Conservation (phyloP, 192 early-diverging fungal genomes). For the Podila minutissima region DNA sequence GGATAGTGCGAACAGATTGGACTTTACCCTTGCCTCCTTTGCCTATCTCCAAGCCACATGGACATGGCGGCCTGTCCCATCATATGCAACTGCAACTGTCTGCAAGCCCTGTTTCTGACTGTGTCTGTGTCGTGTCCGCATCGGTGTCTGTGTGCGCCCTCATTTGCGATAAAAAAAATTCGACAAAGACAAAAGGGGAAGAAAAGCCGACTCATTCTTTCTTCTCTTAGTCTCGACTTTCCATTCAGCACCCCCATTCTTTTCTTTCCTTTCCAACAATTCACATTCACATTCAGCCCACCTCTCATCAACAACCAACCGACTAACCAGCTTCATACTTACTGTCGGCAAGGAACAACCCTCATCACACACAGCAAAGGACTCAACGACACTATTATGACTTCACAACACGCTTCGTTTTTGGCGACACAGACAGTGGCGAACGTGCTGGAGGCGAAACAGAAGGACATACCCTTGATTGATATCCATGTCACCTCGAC, state of each 20-base stretch:
- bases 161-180: too few species aligned
- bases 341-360: not conserved
- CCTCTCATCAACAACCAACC: not conserved
- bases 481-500: slow-evolving; percentile 61
- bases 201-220: not conserved
- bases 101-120: too few species aligned
- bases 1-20: too few species aligned
- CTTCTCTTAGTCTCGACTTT: not conserved
- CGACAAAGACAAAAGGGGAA: too few species aligned
- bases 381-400: slow-evolving; percentile 5
- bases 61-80: too few species aligned
- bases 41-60: too few species aligned
- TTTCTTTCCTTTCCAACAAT: not conserved
- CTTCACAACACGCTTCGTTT: slow-evolving; percentile 45
- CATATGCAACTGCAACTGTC: too few species aligned
- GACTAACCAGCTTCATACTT: not conserved
- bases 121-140: too few species aligned
- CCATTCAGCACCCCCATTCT: not conserved
- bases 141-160: too few species aligned
- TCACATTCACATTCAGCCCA: not conserved
- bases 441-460: slow-evolving; percentile 35
- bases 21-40: too few species aligned
- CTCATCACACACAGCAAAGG: not conserved
- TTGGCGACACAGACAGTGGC: slow-evolving; percentile 48
- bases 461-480: slow-evolving; percentile 38